Base-by-base conservation (phyloP, 495 filamentous ascomycete genomes). In the Hypoxylon trugodes region DNA sequence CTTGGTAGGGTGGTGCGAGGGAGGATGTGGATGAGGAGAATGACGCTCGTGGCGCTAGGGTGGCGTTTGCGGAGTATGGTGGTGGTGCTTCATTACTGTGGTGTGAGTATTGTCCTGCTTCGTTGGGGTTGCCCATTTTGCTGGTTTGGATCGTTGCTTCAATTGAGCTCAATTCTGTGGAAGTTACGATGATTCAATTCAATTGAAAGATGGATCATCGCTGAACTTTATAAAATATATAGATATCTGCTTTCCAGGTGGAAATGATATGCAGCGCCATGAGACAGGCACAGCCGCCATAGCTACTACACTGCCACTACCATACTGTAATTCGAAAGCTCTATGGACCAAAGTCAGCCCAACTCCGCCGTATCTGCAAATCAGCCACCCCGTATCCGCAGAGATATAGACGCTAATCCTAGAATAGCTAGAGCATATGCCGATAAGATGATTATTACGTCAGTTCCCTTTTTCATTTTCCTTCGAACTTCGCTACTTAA, bases 121-220 rank as follows among this genome's bases (percentile, higher is more conserved):
- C 60, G 36, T n/a, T 38, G 15, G 43, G 45, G 60, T 57, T 45
- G 15, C 51, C 38, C 60, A 63, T 63, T 13, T 13, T 49, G 15
- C n/a, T 12, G 9, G 3, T 35, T 37, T 26, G 12, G 19, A 26
- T 37, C 28, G 7, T 16, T 46, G n/a, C n/a, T 30, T 18, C 0
- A 10, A 13, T 4, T 33, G 15, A 3, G 18, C n/a, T n/a, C n/a
- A n/a, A n/a, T n/a, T n/a, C n/a, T n/a, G n/a, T n/a, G n/a, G n/a
- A n/a, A n/a, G n/a, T n/a, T n/a, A n/a, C n/a, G n/a, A n/a, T n/a
- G n/a, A n/a, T n/a, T n/a, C n/a, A n/a, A n/a, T n/a, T n/a, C n/a
- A n/a, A n/a, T n/a, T n/a, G n/a, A n/a, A n/a, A n/a, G n/a, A n/a
- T n/a, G n/a, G n/a, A n/a, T n/a, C n/a, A n/a, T n/a, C n/a, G n/a